phyloP scores from a whole-genome alignment of 75 land plant genomes.

The Isoetes taiwanensis region DNA sequence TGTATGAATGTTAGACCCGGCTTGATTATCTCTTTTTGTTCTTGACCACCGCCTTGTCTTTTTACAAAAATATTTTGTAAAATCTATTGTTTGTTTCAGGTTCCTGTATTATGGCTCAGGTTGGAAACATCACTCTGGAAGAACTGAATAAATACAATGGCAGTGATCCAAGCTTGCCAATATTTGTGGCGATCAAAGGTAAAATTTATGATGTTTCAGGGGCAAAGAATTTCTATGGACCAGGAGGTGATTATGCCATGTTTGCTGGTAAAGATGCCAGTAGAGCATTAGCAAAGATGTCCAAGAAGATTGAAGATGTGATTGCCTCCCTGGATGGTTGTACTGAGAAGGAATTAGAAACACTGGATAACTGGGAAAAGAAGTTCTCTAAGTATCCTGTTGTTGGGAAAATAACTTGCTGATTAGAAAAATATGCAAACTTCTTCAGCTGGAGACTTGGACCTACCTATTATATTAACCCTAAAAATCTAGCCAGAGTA shows the following conservation, averaged over 20 bases:
- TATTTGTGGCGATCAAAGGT: constrained; percentile 63
- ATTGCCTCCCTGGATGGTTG: constrained; percentile 47
- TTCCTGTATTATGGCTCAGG: too few species aligned
- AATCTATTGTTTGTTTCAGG: too few species aligned
- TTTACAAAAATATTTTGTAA: too few species aligned
- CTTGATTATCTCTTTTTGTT: too few species aligned
- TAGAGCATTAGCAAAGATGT: constrained; percentile 89
- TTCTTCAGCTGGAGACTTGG: too few species aligned
- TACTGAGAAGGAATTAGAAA: constrained; percentile 65
- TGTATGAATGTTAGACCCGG: too few species aligned
- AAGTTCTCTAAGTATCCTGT: constrained; percentile 94
- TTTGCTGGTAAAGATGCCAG: constrained; percentile 85
- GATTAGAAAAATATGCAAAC: too few species aligned
- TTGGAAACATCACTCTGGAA: constrained; percentile 34
- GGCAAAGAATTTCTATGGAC: constrained; percentile 75
- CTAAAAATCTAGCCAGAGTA: too few species aligned
- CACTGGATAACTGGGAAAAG: constrained; percentile 78
- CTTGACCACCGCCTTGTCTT: too few species aligned
- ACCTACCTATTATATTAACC: too few species aligned
- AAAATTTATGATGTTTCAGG: constrained; percentile 71
- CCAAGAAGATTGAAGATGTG: constrained; percentile 60
- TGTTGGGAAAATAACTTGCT: too few species aligned
- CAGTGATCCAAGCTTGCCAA: constrained; percentile 41
- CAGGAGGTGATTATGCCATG: constrained; percentile 67
- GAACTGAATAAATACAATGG: constrained; percentile 65